Evolutionary conservation across 768 basidiomycete species (phyloP).

Genomic region (Russula sp.): DNA sequence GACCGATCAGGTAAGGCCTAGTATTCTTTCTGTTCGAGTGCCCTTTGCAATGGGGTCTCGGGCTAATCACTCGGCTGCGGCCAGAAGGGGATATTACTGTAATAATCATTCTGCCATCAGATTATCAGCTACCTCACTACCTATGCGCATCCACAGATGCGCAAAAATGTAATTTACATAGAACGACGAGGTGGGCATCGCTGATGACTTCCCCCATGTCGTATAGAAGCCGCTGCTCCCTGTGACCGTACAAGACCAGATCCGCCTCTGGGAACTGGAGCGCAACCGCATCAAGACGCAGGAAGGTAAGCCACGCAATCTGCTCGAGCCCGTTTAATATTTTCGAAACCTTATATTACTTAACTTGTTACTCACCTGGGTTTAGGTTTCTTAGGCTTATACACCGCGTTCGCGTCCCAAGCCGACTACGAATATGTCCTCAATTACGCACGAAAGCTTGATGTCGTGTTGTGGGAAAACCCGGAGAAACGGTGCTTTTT

Average conservation of each 20-base stretch:
- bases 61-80: not conserved
- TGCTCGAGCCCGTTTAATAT: not conserved
- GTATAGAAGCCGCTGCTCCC: constrained; percentile 86
- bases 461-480: constrained; percentile 83
- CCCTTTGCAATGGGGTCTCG: not conserved
- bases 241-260: constrained; percentile 97
- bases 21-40: not conserved
- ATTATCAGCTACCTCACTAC: constrained; percentile 93
- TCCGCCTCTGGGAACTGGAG: constrained; percentile 96
- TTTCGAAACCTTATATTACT: not conserved
- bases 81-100: not conserved
- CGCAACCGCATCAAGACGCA: constrained; percentile 84
- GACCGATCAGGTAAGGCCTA: constrained; percentile 80
- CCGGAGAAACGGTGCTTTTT: constrained; percentile 71
- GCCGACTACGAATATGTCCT: constrained; percentile 86
- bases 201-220: constrained; percentile 2
- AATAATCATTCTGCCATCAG: constrained; percentile 42
- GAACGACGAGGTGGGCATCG: constrained; percentile 7
- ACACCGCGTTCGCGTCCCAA: constrained; percentile 81
- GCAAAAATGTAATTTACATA: constrained; percentile 66
- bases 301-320: constrained; percentile 59
- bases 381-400: constrained; percentile 81
- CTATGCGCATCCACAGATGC: constrained; percentile 98
- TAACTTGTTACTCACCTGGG: not conserved
- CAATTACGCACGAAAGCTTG: constrained; percentile 79